Evolutionary conservation across 345 rosid species (phyloP).

Genomic region (Aethionema arabicum): DNA sequence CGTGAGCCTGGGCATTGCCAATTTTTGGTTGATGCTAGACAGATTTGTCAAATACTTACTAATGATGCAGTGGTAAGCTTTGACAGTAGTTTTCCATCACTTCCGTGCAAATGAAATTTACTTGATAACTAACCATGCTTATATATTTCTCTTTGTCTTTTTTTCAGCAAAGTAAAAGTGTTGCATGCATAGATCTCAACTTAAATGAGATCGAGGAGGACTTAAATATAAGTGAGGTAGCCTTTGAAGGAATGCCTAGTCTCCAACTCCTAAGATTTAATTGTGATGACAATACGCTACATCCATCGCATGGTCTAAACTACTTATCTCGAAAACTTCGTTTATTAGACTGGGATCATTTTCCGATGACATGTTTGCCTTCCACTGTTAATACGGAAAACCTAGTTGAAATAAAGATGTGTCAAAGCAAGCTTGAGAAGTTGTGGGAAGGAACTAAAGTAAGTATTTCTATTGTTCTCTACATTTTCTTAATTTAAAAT

Average conservation of each 20-base stretch:
- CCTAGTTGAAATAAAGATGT: slow-evolving; percentile 8
- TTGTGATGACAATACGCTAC: too few species aligned
- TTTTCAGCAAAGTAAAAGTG: slow-evolving; percentile 14
- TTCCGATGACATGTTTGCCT: slow-evolving; percentile 22
- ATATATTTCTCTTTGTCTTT: background rate
- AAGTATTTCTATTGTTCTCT: background rate
- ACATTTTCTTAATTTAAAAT: too few species aligned
- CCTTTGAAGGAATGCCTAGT: slow-evolving; percentile 20
- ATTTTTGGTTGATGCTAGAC: background rate
- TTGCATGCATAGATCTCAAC: slow-evolving; percentile 17
- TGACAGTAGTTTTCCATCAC: background rate
- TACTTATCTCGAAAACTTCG: background rate
- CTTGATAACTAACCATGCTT: background rate
- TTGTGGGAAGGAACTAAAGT: slow-evolving; percentile 15
- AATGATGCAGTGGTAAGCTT: background rate
- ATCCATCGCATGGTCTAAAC: too few species aligned
- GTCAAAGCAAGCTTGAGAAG: background rate
- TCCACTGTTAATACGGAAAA: background rate
- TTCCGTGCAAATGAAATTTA: background rate
- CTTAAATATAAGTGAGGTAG: background rate
- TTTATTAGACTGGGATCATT: slow-evolving; percentile 15
- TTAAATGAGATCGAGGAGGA: background rate
- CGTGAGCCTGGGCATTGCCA: background rate
- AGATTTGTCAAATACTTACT: background rate
- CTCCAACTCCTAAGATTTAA: slow-evolving; percentile 20